Conservation (phyloP, 306 rosid species). For the Trichosanthes cucumerina region DNA sequence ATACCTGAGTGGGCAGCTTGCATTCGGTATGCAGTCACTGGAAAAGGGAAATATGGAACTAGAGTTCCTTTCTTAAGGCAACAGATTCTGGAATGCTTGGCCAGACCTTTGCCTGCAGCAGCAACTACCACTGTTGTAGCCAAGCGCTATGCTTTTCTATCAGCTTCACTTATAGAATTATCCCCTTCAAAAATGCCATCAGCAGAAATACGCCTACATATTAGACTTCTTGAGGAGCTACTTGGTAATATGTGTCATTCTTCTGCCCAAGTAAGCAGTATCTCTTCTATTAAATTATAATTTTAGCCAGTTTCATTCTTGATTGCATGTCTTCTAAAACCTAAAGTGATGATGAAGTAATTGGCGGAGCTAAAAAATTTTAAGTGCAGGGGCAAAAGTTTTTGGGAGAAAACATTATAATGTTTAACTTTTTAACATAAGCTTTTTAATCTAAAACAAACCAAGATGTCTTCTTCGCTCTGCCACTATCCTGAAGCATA, state of each 20-base stretch:
- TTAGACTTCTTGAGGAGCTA: conserved; percentile 71
- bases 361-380: background rate
- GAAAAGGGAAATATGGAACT: conserved; percentile 92
- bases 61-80: conserved; percentile 84
- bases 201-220: conserved; percentile 67
- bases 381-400: background rate
- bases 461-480: background rate
- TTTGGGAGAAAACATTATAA: background rate
- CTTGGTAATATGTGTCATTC: conserved; percentile 89
- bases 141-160: conserved; percentile 88
- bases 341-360: background rate
- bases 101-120: conserved; percentile 63
- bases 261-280: conserved; percentile 86
- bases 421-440: background rate
- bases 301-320: background rate
- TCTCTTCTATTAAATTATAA: background rate
- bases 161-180: conserved; percentile 86
- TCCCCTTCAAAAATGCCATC: conserved; percentile 82
- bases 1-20: conserved; percentile 97
- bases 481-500: background rate
- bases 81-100: conserved; percentile 75
- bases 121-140: conserved; percentile 80
- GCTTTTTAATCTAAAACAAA: no score
- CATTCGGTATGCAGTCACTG: conserved; percentile 91
- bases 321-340: conserved; percentile 1